Conservation (phyloP, 2,329 filamentous ascomycete genomes). For the Claviceps sp. region DNA sequence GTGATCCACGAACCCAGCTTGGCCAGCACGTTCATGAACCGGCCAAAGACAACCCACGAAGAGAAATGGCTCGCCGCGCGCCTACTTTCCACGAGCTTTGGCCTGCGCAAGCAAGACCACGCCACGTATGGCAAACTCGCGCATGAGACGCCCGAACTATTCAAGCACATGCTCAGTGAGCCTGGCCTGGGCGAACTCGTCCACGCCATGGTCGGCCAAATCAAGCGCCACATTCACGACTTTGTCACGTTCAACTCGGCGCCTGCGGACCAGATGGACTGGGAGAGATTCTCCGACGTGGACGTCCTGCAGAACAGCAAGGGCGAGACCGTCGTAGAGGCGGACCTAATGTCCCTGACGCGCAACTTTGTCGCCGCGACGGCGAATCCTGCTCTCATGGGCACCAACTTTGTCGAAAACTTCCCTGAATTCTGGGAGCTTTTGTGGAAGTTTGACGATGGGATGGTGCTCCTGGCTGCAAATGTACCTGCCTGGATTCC, state of each 20-base stretch:
- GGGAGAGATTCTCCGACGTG: conserved; percentile 23
- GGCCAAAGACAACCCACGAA: conserved; percentile 15
- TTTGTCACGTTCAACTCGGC: conserved; percentile 25
- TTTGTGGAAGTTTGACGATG: conserved; percentile 25
- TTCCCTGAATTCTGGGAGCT: conserved; percentile 24
- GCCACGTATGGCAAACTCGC: conserved; percentile 18
- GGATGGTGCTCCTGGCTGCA: conserved; percentile 18
- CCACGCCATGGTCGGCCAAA: conserved; percentile 8
- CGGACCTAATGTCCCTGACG: conserved; percentile 20
- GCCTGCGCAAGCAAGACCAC: conserved; percentile 16
- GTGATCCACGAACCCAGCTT: conserved; percentile 22
- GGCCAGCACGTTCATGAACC: conserved; percentile 15
- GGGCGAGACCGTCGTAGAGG: conserved; percentile 17
- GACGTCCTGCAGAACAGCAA: conserved; percentile 15
- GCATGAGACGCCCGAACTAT: conserved; percentile 15
- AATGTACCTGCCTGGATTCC: conserved; percentile 21
- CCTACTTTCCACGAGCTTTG: conserved; percentile 20
- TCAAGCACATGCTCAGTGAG: conserved; percentile 15
- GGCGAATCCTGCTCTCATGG: conserved; percentile 22
- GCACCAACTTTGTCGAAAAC: conserved; percentile 28
- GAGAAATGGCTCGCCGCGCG: conserved; percentile 11
- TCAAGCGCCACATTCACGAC: conserved; percentile 20
- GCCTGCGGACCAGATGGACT: conserved; percentile 23
- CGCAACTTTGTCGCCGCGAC: conserved; percentile 23
- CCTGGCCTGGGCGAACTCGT: conserved; percentile 13